phyloP scores from a whole-genome alignment of 108 stramenopile species.

The Stephanodiscus triporus region DNA sequence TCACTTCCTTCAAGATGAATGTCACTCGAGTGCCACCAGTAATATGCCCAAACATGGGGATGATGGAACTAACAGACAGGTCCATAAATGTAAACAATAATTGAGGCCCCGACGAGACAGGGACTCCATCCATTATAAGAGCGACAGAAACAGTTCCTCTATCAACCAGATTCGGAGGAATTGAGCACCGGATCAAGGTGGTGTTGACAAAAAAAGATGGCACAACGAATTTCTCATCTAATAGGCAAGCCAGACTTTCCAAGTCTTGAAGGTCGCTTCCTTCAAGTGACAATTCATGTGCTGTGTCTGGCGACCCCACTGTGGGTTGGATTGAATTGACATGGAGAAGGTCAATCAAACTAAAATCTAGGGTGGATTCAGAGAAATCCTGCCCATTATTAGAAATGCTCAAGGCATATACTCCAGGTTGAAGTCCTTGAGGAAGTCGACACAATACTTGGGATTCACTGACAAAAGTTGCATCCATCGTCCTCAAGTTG shows the following conservation, averaged over 20 bases:
- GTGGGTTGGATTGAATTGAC: slow-evolving; percentile 23
- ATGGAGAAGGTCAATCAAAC: slow-evolving; percentile 32
- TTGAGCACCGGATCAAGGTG: slow-evolving; percentile 24
- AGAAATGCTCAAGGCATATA: slow-evolving; percentile 28
- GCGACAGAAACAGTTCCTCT: slow-evolving; percentile 18
- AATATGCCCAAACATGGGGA: slow-evolving; percentile 26
- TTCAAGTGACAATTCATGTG: slow-evolving; percentile 16
- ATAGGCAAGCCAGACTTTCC: slow-evolving; percentile 22
- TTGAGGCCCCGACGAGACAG: slow-evolving; percentile 32
- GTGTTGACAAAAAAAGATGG: slow-evolving; percentile 23
- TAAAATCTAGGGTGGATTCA: slow-evolving; percentile 9
- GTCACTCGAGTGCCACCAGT: slow-evolving; percentile 27
- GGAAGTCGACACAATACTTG: slow-evolving; percentile 23
- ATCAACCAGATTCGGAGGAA: slow-evolving; percentile 6
- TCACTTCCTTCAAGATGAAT: not conserved
- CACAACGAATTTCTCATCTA: slow-evolving; percentile 13
- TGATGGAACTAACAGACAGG: slow-evolving; percentile 11
- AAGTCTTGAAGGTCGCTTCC: slow-evolving; percentile 33
- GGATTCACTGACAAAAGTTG: slow-evolving; percentile 26
- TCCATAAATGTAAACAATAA: slow-evolving; percentile 28
- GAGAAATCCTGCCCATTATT: slow-evolving; percentile 44
- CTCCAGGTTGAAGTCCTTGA: slow-evolving; percentile 23
- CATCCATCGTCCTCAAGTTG: not conserved
- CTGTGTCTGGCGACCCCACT: slow-evolving; percentile 10
- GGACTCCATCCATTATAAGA: slow-evolving; percentile 15